Evolutionary conservation across 2,329 filamentous ascomycete species (phyloP).

Genomic region (Gnomoniopsis sp.): DNA sequence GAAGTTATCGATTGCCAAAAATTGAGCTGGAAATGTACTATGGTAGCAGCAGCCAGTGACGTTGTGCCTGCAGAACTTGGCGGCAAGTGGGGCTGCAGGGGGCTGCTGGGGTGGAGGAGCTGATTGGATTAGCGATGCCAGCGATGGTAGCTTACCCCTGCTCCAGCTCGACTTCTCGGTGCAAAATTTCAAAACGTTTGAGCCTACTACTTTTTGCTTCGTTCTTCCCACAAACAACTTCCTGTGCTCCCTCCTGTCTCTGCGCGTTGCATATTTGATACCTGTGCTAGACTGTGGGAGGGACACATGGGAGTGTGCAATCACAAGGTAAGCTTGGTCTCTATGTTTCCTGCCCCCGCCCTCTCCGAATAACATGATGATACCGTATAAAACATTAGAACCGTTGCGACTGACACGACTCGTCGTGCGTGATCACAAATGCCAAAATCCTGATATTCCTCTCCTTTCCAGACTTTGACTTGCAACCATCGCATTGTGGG

Average conservation of each 20-base stretch:
- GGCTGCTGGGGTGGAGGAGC: background rate
- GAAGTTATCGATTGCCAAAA: conserved; percentile 12
- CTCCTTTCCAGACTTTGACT: background rate
- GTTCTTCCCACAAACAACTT: background rate
- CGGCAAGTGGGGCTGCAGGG: conserved; percentile 1
- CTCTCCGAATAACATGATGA: conserved; percentile 40
- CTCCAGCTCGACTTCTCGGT: background rate
- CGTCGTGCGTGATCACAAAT: conserved; percentile 50
- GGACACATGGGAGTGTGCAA: background rate
- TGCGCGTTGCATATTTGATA: background rate
- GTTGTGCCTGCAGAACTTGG: conserved; percentile 6
- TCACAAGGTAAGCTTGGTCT: conserved; percentile 1
- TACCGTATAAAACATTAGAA: conserved; percentile 48
- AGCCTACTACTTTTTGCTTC: background rate
- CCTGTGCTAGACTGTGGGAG: background rate
- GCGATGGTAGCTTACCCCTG: background rate
- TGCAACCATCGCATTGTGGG: background rate
- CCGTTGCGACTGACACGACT: conserved; percentile 56
- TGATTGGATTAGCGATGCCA: background rate
- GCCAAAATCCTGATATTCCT: conserved; percentile 42
- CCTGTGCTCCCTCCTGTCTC: background rate
- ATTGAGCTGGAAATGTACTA: conserved; percentile 1
- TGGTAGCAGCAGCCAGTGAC: no score
- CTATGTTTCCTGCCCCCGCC: background rate
- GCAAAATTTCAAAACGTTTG: conserved; percentile 7